Percentiles rank a stretch among this genome's conserved stretches.
phyloP scores from a whole-genome alignment of 2,329 filamentous ascomycete genomes.

The Trichoderma afroharzianum region DNA sequence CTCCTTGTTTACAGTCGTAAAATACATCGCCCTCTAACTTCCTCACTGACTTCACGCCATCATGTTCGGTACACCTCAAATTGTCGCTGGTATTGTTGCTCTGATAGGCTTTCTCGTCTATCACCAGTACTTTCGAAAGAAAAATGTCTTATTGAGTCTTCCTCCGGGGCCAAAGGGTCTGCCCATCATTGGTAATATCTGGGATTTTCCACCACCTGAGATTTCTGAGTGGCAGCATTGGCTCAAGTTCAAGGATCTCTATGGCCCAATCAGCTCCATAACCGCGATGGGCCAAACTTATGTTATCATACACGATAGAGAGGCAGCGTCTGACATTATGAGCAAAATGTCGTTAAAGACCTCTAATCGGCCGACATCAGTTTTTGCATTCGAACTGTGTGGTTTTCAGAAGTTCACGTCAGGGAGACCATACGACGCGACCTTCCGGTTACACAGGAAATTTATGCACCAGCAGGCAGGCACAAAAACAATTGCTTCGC shows the following conservation, averaged over 20 bases:
- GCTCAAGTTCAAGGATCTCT: constrained; percentile 32
- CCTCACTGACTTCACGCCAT: too few species aligned
- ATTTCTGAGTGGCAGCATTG: constrained; percentile 32
- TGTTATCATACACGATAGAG: constrained; percentile 39
- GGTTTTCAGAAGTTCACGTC: constrained; percentile 22
- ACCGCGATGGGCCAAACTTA: constrained; percentile 32
- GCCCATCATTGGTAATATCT: constrained; percentile 43
- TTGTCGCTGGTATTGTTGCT: neutral
- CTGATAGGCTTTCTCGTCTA: neutral
- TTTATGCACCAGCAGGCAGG: constrained; percentile 31
- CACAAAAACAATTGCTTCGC: constrained; percentile 20
- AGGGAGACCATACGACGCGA: constrained; percentile 21
- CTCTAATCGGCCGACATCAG: constrained; percentile 19
- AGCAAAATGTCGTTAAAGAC: constrained; percentile 25
- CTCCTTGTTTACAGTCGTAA: neutral
- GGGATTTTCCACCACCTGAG: constrained; percentile 38
- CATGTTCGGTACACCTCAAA: neutral
- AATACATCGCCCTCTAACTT: neutral
- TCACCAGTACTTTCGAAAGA: neutral
- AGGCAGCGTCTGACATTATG: constrained; percentile 35
- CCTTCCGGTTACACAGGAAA: constrained; percentile 26
- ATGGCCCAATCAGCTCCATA: constrained; percentile 29
- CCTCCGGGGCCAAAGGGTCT: constrained; percentile 30
- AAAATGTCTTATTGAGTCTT: neutral
- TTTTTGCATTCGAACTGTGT: constrained; percentile 23